Evolutionary conservation across 257 asterid genomes (phyloP).

Genomic region (Perilla frutescens): DNA sequence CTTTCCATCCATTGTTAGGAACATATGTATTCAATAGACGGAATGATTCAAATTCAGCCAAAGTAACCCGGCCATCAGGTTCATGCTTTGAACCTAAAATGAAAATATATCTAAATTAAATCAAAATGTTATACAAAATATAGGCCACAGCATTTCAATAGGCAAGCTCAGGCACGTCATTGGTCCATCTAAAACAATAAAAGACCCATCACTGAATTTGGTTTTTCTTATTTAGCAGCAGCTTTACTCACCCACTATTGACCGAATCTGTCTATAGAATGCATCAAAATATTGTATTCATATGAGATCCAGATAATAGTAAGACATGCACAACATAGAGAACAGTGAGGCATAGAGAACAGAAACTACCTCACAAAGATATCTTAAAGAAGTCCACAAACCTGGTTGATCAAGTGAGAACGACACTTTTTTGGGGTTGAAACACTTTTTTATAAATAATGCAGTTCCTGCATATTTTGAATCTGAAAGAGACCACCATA

Average conservation of each 20-base stretch:
- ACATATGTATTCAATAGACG: conserved; percentile 79
- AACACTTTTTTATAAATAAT: conserved; percentile 72
- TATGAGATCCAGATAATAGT: conserved; percentile 9
- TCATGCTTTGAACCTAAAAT: conserved; percentile 83
- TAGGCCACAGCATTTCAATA: conserved; percentile 7
- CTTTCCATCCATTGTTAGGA: conserved; percentile 99
- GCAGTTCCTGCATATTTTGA: conserved; percentile 97
- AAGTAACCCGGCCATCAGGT: conserved; percentile 86
- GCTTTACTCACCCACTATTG: not conserved
- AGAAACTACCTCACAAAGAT: conserved; percentile 6
- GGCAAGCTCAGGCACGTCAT: conserved; percentile 13
- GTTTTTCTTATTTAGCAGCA: conserved; percentile 12
- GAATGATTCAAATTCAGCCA: conserved; percentile 88
- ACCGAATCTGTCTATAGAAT: not conserved
- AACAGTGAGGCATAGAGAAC: conserved; percentile 12
- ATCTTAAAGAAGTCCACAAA: conserved; percentile 30
- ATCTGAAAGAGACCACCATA: conserved; percentile 99
- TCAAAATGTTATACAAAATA: conserved; percentile 9
- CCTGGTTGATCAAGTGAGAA: conserved; percentile 88
- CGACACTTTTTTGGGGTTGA: conserved; percentile 71
- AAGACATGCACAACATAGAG: not conserved
- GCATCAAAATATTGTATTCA: conserved; percentile 8
- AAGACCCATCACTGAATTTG: not conserved
- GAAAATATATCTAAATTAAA: conserved; percentile 23
- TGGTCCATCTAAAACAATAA: not conserved